Evolutionary conservation across 805 yeast genomes (phyloP).

Genomic region (Maudiozyma serrabonitensis): DNA sequence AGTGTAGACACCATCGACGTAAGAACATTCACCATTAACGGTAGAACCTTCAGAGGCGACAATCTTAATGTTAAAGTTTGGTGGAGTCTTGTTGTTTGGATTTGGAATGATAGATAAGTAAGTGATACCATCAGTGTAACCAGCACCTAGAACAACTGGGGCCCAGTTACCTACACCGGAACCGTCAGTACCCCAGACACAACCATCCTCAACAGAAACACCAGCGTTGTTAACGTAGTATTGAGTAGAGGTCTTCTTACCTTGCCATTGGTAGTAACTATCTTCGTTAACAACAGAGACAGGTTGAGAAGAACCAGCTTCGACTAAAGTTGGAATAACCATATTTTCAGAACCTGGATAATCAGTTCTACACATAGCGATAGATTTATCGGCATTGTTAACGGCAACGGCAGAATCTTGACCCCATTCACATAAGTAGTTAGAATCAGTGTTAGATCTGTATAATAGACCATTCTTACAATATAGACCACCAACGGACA

Average conservation of each 20-base stretch:
- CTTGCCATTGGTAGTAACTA: conserved; percentile 74
- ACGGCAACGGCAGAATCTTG: conserved; percentile 55
- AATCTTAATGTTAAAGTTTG: conserved; percentile 70
- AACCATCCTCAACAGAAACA: conserved; percentile 81
- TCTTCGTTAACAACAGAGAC: conserved; percentile 75
- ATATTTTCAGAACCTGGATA: conserved; percentile 99
- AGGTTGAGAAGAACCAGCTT: conserved; percentile 56
- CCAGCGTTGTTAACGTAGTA: conserved; percentile 97
- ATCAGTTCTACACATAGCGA: conserved; percentile 95
- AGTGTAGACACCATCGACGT: conserved; percentile 58
- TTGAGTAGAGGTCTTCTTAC: conserved; percentile 82
- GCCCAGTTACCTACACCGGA: conserved; percentile 97
- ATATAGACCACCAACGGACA: conserved; percentile 85
- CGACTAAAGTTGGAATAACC: conserved; percentile 84
- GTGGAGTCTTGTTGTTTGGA: conserved; percentile 71
- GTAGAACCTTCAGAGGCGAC: conserved; percentile 56
- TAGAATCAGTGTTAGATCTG: conserved; percentile 62
- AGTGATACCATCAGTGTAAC: conserved; percentile 60
- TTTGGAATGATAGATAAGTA: conserved; percentile 91
- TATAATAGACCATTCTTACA: conserved; percentile 81
- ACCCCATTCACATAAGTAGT: conserved; percentile 89
- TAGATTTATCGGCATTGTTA: conserved; percentile 43
- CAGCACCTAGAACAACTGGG: conserved; percentile 92
- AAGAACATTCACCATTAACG: conserved; percentile 67
- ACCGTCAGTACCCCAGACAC: conserved; percentile 83